Percentiles rank a stretch among this genome's conserved stretches.
Conservation (phyloP, 108 stramenopile genomes). For the Cyclotella baltica region DNA sequence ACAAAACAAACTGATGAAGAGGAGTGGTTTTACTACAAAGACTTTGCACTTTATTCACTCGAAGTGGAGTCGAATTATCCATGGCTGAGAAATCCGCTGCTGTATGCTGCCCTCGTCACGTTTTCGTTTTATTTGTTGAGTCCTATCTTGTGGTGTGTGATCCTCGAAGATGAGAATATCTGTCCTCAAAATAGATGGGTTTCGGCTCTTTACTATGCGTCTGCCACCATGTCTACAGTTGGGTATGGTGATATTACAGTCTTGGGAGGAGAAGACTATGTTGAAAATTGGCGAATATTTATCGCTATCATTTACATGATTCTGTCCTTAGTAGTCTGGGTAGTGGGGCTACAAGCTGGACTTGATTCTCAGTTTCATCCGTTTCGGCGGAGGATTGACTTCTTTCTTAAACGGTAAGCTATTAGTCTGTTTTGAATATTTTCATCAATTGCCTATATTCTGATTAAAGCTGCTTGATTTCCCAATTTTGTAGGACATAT, state of each 20-base stretch:
- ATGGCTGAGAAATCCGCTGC: conserved; percentile 19
- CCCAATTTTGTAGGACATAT: not conserved
- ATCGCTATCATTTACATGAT: conserved; percentile 62
- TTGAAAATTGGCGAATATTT: conserved; percentile 50
- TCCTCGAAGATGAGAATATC: conserved; percentile 49
- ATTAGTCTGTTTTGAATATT: not conserved
- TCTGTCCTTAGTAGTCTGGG: conserved; percentile 45
- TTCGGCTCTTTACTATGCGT: conserved; percentile 54
- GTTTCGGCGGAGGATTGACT: conserved; percentile 11
- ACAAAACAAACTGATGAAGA: conserved; percentile 24
- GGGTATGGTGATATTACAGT: conserved; percentile 61
- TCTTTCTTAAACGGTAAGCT: not conserved
- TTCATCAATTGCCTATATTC: not conserved
- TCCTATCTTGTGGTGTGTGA: conserved; percentile 58
- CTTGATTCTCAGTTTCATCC: conserved; percentile 32
- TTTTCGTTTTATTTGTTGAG: conserved; percentile 45
- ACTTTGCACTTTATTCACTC: conserved; percentile 42
- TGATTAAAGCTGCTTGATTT: not conserved
- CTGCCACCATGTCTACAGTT: conserved; percentile 58
- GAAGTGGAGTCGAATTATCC: conserved; percentile 32
- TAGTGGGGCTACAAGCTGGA: conserved; percentile 46
- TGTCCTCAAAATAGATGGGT: conserved; percentile 45
- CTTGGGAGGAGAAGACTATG: conserved; percentile 13
- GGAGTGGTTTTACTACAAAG: conserved; percentile 61
- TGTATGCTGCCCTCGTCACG: conserved; percentile 25